A percentile compares a stretch with the other conserved stretches of the same genome.
Evolutionary conservation across 2,329 filamentous ascomycete species (phyloP).

Genomic region (Aspergillus jensenii): DNA sequence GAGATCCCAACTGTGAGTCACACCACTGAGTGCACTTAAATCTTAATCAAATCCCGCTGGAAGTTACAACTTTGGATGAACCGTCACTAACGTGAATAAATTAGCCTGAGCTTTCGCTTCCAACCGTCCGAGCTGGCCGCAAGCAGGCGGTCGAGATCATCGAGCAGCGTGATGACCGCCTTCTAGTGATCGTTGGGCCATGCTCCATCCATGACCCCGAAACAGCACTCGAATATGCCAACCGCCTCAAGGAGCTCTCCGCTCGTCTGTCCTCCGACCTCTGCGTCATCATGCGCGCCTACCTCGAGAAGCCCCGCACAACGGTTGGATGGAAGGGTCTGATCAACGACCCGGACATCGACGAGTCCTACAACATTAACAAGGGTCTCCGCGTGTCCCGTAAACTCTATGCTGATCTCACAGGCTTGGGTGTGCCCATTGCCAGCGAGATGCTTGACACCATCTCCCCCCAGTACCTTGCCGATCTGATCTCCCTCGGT

Average conservation of each 20-base stretch:
- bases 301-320: conserved; percentile 97
- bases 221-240: conserved; percentile 84
- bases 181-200: conserved; percentile 91
- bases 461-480: conserved; percentile 96
- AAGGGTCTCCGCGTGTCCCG: conserved; percentile 92
- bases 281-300: conserved; percentile 94
- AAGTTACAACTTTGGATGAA: conserved; percentile 30
- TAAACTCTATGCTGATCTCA: conserved; percentile 90
- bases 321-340: conserved; percentile 99
- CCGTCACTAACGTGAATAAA: conserved; percentile 50
- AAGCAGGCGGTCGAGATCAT: conserved; percentile 70
- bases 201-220: conserved; percentile 96
- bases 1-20: conserved; percentile 70
- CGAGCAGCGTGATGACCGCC: conserved; percentile 73
- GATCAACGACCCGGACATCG: conserved; percentile 98
- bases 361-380: conserved; percentile 98
- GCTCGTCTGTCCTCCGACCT: conserved; percentile 80
- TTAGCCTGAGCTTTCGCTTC: conserved; percentile 40
- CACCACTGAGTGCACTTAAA: conserved; percentile 39
- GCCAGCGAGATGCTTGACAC: conserved; percentile 98
- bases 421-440: conserved; percentile 83
- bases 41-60: not conserved
- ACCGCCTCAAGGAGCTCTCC: conserved; percentile 72
- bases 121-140: conserved; percentile 45
- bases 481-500: conserved; percentile 91